Percentiles rank a stretch among this genome's conserved stretches.
phyloP scores from a whole-genome alignment of 495 filamentous ascomycete species.

The Podospora pseudoanserina region DNA sequence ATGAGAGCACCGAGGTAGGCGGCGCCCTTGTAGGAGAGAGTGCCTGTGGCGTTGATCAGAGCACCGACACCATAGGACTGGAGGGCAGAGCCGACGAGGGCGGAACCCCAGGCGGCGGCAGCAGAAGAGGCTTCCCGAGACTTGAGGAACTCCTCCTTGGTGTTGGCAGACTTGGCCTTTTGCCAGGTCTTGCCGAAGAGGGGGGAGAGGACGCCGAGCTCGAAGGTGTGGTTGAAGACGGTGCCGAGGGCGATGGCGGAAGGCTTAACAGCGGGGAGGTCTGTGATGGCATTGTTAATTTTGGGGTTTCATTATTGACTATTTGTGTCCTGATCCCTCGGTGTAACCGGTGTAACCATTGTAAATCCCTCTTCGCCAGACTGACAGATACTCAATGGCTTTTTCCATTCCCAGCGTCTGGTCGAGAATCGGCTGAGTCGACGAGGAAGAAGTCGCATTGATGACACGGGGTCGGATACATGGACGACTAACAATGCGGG shows the following conservation, averaged over 20 bases:
- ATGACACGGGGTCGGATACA: too few relatives aligned
- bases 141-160: conserved; percentile 92
- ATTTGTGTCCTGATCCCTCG: background rate
- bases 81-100: conserved; percentile 78
- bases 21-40: conserved; percentile 92
- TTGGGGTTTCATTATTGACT: background rate
- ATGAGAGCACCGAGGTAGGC: conserved; percentile 88
- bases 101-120: conserved; percentile 85
- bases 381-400: background rate
- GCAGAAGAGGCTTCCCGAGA: conserved; percentile 88
- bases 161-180: conserved; percentile 84
- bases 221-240: conserved; percentile 78
- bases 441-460: too few relatives aligned
- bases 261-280: conserved; percentile 94
- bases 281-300: conserved; percentile 43
- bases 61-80: conserved; percentile 95
- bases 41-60: conserved; percentile 91
- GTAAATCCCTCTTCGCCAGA: background rate
- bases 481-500: background rate
- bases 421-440: too few relatives aligned
- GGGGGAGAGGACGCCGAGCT: conserved; percentile 68
- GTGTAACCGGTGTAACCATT: background rate
- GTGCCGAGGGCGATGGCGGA: conserved; percentile 96
- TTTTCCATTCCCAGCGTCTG: background rate
- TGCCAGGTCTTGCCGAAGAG: conserved; percentile 95